A percentile compares a stretch with the other conserved stretches of the same genome.
These are phyloP conservation scores for Phanerodontia chrysosporium DNA, from an alignment of 768 basidiomycete species.

Conservation along the genomic window DNA sequence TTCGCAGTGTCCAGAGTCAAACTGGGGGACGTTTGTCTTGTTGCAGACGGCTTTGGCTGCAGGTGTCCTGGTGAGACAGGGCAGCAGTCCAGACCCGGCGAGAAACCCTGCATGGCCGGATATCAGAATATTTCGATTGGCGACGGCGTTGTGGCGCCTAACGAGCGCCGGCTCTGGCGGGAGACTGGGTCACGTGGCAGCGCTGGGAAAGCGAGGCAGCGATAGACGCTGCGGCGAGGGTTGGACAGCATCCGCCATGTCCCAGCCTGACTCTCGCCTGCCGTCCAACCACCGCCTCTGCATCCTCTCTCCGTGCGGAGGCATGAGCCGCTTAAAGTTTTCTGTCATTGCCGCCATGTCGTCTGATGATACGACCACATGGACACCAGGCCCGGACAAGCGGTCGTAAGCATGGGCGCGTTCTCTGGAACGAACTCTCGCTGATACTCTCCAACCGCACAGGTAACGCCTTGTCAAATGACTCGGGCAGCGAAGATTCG, in stretches of 20 bases:
- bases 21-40: too few species aligned
- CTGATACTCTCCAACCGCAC: neutral
- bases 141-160: neutral
- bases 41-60: too few species aligned
- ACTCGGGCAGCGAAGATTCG: neutral
- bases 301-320: neutral
- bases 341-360: neutral
- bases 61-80: too few species aligned
- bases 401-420: neutral
- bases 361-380: conserved; percentile 3
- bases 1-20: too few species aligned
- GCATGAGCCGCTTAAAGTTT: neutral
- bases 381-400: neutral
- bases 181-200: neutral
- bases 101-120: too few species aligned
- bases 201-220: neutral
- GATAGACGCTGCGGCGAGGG: neutral
- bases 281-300: neutral
- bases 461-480: neutral
- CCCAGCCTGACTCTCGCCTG: neutral
- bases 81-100: too few species aligned
- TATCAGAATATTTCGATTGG: neutral
- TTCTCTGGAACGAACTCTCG: neutral
- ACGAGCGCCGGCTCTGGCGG: neutral
- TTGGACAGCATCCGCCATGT: neutral